Evolutionary conservation across 805 yeast genomes (phyloP).

Genomic region (Cyberlindnera petersonii): DNA sequence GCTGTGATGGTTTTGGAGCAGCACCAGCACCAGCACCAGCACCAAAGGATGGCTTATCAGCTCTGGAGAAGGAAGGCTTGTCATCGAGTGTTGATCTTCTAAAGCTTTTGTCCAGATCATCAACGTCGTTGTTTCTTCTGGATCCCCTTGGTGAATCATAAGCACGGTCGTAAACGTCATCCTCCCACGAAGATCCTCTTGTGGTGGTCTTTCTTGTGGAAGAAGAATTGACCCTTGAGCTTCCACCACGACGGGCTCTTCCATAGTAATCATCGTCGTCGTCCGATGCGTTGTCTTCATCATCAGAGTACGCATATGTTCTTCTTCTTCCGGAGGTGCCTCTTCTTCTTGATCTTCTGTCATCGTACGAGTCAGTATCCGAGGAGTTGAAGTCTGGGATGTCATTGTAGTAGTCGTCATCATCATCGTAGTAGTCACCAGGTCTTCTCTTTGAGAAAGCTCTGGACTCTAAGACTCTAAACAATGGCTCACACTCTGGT

Average conservation of each 20-base stretch:
- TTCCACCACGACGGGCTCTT: conserved; percentile 27
- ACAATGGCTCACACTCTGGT: conserved; percentile 80
- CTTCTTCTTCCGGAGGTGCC: conserved; percentile 10
- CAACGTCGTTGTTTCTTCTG: conserved; percentile 26
- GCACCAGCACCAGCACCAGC: conserved; percentile 2
- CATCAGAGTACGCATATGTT: conserved; percentile 27
- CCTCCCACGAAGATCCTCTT: conserved; percentile 69
- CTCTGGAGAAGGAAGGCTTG: conserved; percentile 38
- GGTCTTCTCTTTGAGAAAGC: conserved; percentile 62
- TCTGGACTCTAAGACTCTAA: conserved; percentile 80
- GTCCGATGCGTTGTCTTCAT: too few species aligned
- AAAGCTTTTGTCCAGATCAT: conserved; percentile 37
- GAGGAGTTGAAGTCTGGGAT: conserved; percentile 34
- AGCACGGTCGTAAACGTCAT: conserved; percentile 76
- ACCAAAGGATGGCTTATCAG: conserved; percentile 39
- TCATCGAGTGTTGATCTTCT: conserved; percentile 37
- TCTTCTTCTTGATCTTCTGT: conserved; percentile 23
- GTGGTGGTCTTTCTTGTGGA: conserved; percentile 13
- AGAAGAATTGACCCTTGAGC: conserved; percentile 2
- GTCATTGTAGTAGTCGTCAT: conserved; percentile 71
- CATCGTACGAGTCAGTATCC: conserved; percentile 26
- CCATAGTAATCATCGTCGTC: conserved; percentile 40
- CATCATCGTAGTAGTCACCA: conserved; percentile 45
- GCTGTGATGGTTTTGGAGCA: conserved; percentile 11
- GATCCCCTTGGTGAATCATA: conserved; percentile 28